Evolutionary conservation across 2,329 filamentous ascomycete species (phyloP).

Genomic region (Colletotrichum orbiculare): DNA sequence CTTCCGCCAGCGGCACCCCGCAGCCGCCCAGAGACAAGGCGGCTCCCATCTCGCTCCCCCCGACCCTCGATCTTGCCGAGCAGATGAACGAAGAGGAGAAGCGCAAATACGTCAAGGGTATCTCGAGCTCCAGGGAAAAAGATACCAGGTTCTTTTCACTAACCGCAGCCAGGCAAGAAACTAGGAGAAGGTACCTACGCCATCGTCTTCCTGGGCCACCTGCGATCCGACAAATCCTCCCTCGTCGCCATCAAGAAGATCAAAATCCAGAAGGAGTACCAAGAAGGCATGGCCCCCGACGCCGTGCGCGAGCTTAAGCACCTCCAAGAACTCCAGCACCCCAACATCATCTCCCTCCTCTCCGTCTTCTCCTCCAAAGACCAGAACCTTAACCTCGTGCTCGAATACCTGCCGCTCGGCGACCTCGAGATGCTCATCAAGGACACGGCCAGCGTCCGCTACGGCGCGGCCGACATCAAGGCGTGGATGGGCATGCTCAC

Average conservation of each 20-base stretch:
- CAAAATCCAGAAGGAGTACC: constrained; percentile 86
- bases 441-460: constrained; percentile 80
- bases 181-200: constrained; percentile 98
- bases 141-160: neutral
- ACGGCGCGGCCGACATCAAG: constrained; percentile 92
- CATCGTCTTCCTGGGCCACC: constrained; percentile 90
- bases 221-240: constrained; percentile 75
- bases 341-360: constrained; percentile 93
- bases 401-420: constrained; percentile 93
- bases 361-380: constrained; percentile 96
- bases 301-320: constrained; percentile 96
- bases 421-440: constrained; percentile 96
- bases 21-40: constrained; percentile 41
- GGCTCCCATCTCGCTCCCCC: constrained; percentile 43
- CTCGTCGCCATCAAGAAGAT: constrained; percentile 95
- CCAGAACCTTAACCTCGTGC: constrained; percentile 94
- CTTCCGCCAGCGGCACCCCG: constrained; percentile 58
- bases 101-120: constrained; percentile 90
- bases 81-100: constrained; percentile 85
- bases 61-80: constrained; percentile 74
- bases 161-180: constrained; percentile 74
- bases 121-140: rapidly evolving
- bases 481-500: constrained; percentile 99
- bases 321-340: constrained; percentile 91
- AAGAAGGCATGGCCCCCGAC: constrained; percentile 92